A percentile compares a stretch with the other conserved stretches of the same genome.
These are phyloP conservation scores for Vanrija sp. DNA, from an alignment of 1,284 basidiomycete genomes.

Conservation along the genomic window DNA sequence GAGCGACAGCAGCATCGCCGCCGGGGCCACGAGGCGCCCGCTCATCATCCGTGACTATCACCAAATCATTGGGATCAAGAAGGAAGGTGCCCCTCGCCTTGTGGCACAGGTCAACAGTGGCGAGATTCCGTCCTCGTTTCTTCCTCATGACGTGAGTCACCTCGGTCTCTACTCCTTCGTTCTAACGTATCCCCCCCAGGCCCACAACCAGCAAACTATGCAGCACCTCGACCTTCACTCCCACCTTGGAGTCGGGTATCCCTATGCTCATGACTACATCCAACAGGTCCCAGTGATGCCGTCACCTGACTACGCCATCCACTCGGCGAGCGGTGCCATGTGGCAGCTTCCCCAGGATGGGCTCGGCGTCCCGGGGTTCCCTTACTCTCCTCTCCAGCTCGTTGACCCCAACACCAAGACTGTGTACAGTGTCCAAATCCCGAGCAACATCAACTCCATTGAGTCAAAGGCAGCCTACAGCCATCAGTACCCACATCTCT, in stretches of 20 bases:
- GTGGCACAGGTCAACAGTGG: neutral
- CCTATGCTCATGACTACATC: slow-evolving; percentile 10
- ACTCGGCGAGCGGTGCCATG: slow-evolving; percentile 3
- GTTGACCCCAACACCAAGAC: slow-evolving; percentile 14
- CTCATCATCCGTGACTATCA: slow-evolving; percentile 28
- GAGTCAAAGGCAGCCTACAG: neutral
- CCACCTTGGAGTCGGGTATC: slow-evolving; percentile 14
- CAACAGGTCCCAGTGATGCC: slow-evolving; percentile 9
- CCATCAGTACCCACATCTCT: neutral
- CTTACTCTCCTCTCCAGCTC: neutral
- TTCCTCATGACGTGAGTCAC: neutral
- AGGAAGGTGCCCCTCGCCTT: neutral
- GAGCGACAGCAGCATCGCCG: neutral
- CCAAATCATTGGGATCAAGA: slow-evolving; percentile 32
- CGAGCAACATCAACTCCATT: slow-evolving; percentile 1
- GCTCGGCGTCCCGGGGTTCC: too few species aligned
- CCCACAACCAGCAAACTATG: neutral
- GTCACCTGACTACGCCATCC: slow-evolving; percentile 9
- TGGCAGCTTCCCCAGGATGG: neutral
- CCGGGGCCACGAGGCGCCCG: slow-evolving; percentile 12
- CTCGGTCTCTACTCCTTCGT: neutral
- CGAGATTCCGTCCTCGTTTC: neutral
- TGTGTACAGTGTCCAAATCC: slow-evolving; percentile 11
- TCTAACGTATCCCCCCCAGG: neutral
- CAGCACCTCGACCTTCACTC: slow-evolving; percentile 3